Evolutionary conservation across 352 stramenopile genomes (phyloP), one percentile per base, ranked within the genome.

Genomic region (Thalassiosira ordinaria): DNA sequence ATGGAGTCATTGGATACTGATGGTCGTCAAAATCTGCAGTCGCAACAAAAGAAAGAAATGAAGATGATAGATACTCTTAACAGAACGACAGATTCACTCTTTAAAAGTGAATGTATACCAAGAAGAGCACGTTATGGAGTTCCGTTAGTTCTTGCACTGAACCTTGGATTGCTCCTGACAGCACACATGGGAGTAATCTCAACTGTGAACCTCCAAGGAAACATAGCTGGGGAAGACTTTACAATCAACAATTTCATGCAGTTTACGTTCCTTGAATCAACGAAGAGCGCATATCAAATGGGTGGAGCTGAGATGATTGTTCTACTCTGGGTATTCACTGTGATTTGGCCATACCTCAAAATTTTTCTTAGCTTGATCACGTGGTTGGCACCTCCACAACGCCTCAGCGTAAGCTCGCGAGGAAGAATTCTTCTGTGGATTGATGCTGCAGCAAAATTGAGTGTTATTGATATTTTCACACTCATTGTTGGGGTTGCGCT

Each of bases 281-380:
- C 64, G 16, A 39, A 26, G 41, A 66, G 72, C 1, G 75, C 79
- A 1, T 86, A 67, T 33, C 4, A 77, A 13, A 84, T 76, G 56
- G 79, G 79, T 22, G 79, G 79, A 26, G 68, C 47, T 14, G 79
- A 86, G 61, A 78, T 86, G 66, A 44, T 68, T 13, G 49, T 85
- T 61, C 37, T 87, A 29, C 20, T 87, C 0, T 82, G 73, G 56
- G 46, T 79, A 14, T 87, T 85, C 31, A 59, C 69, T 26, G 74
- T 73, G 18, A 49, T 87, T 29, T 87, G 74, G 74, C 74, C 75
- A 13, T 87, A 87, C 53, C 55, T 82, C n/a, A 87, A 87, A 59
- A 27, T 82, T 9, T 18, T 82, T 7, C 9, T 76, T 18, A 71
- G 60, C 5, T 18, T 84, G 1, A 11, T 65, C 4, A 27, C 79